Conservation (phyloP, 2,329 filamentous ascomycete species). For the Trichoderma sp. region DNA sequence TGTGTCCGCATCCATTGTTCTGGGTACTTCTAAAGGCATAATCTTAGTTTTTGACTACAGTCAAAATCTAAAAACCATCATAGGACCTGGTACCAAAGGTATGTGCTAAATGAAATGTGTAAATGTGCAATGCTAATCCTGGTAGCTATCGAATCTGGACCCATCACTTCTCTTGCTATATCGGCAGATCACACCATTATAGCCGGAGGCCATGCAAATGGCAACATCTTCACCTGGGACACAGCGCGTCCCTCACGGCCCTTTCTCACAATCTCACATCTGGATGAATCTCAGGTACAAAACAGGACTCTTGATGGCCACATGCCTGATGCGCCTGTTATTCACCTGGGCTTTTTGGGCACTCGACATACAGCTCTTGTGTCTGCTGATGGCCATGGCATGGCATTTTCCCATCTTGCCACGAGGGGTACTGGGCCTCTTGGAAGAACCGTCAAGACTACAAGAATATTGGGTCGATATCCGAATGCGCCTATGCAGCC, state of each 20-base stretch:
- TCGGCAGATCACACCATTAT: constrained; percentile 93
- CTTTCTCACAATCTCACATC: constrained; percentile 80
- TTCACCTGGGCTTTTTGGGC: constrained; percentile 92
- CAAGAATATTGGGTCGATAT: constrained; percentile 86
- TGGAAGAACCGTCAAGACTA: constrained; percentile 82
- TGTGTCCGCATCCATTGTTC: constrained; percentile 80
- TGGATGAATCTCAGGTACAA: constrained; percentile 63
- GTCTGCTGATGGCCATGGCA: constrained; percentile 89
- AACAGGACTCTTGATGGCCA: constrained; percentile 77
- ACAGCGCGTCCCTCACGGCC: constrained; percentile 76
- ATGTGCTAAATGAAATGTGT: constrained; percentile 19
- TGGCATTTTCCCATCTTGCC: constrained; percentile 97
- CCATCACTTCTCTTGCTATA: constrained; percentile 82
- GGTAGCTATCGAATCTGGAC: constrained; percentile 81
- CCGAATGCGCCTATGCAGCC: constrained; percentile 63
- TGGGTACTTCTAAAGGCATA: constrained; percentile 92
- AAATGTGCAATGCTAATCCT: constrained; percentile 29
- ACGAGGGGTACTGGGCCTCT: constrained; percentile 86
- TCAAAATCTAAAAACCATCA: constrained; percentile 89
- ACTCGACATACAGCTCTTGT: constrained; percentile 91
- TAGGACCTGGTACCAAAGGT: constrained; percentile 91
- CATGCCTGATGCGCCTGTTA: constrained; percentile 69
- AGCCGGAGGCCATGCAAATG: constrained; percentile 83
- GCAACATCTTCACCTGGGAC: constrained; percentile 97
- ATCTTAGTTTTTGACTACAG: constrained; percentile 97